A percentile compares a stretch with the other conserved stretches of the same genome.
phyloP scores from a whole-genome alignment of 2,329 filamentous ascomycete genomes.

The Furcasterigmium furcatum region DNA sequence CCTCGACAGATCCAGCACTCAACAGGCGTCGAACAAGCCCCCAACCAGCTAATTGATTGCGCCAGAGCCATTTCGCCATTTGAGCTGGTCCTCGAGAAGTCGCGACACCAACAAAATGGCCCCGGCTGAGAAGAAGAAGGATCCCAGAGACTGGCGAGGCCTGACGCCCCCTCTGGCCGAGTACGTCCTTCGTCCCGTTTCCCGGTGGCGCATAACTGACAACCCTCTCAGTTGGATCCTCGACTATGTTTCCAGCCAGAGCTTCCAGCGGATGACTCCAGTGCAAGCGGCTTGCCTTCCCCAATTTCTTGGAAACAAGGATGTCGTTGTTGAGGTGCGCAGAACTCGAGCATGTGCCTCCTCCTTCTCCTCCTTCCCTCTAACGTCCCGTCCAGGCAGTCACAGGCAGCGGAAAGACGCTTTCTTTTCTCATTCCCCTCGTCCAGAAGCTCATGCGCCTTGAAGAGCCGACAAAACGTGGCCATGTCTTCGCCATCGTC shows the following conservation, averaged over 20 bases:
- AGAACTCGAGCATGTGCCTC: too few species aligned
- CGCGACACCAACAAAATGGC: conserved; percentile 25
- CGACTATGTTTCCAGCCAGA: conserved; percentile 79
- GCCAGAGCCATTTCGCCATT: not conserved
- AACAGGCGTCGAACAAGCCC: too few species aligned
- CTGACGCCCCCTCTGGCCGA: conserved; percentile 34
- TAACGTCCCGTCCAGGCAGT: conserved; percentile 64
- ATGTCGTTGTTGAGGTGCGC: conserved; percentile 79
- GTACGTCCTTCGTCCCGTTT: conserved; percentile 3
- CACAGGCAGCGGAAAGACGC: conserved; percentile 86
- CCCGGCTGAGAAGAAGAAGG: conserved; percentile 35
- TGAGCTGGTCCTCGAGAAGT: not conserved
- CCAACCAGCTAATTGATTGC: too few species aligned
- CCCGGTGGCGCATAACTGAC: not conserved
- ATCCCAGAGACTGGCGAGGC: conserved; percentile 42
- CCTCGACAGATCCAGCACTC: too few species aligned
- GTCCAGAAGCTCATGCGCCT: conserved; percentile 77
- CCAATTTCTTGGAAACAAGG: conserved; percentile 84
- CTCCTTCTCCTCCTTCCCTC: conserved; percentile 1
- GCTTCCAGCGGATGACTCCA: conserved; percentile 84
- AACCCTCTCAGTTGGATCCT: conserved; percentile 76
- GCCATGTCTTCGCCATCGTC: conserved; percentile 87
- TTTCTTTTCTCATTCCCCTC: conserved; percentile 75
- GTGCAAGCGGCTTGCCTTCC: conserved; percentile 93
- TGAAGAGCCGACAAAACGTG: conserved; percentile 80